Conservation (phyloP, 495 filamentous ascomycete genomes). For the Letharia lupina region DNA sequence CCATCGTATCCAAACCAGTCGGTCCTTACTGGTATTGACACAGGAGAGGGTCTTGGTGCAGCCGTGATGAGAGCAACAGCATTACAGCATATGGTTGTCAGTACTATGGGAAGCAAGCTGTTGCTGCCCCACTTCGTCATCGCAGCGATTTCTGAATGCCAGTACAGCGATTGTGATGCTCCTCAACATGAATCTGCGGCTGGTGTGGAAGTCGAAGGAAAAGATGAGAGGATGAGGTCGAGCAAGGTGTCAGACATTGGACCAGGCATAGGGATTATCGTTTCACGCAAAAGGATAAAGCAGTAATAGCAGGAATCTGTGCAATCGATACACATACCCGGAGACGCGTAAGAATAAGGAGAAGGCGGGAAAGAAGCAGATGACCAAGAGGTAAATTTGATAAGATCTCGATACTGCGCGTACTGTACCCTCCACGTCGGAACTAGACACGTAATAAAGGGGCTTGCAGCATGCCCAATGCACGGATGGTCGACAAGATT, state of each 20-base stretch:
- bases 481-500: constrained; percentile 2
- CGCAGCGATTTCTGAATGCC: not conserved
- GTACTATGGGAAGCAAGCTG: not conserved
- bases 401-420: not conserved
- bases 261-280: not conserved
- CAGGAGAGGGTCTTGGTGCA: constrained; percentile 6
- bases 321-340: not conserved
- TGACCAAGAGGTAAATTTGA: not conserved
- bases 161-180: not conserved
- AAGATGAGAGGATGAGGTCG: not conserved
- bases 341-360: not conserved
- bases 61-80: not conserved
- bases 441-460: not conserved
- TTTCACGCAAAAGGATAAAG: not conserved
- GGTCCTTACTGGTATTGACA: constrained; percentile 17
- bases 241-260: not conserved
- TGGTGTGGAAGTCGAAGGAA: not conserved
- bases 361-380: not conserved
- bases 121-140: not conserved
- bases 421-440: not conserved
- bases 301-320: not conserved
- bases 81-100: not conserved
- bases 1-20: constrained; percentile 20
- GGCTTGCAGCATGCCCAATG: not conserved
- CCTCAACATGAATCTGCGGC: not conserved